phyloP scores from a whole-genome alignment of 2,329 filamentous ascomycete species.

The Delphinella strobiligena region DNA sequence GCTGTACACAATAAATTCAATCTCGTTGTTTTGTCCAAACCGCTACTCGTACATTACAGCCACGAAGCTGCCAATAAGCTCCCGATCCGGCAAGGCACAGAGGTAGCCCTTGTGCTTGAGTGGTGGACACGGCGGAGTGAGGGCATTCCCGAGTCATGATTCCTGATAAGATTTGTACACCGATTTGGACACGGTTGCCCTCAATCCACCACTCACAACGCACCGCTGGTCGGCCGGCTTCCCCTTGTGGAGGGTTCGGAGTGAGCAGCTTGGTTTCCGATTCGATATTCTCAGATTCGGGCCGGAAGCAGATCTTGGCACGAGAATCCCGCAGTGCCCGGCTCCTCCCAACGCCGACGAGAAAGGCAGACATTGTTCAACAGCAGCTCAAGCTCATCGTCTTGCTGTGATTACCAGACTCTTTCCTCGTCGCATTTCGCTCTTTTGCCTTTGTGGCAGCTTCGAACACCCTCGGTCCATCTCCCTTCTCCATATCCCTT shows the following conservation, averaged over 20 bases:
- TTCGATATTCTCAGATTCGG: background rate
- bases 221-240: too few species aligned
- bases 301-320: background rate
- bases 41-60: background rate
- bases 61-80: background rate
- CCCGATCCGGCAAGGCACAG: background rate
- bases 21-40: too few species aligned
- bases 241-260: too few species aligned
- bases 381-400: background rate
- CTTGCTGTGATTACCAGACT: constrained; percentile 6
- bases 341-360: background rate
- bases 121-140: background rate
- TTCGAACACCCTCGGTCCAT: constrained; percentile 10
- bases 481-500: constrained; percentile 4
- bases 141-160: background rate
- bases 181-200: too few species aligned
- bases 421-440: constrained; percentile 2
- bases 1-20: too few species aligned
- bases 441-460: constrained; percentile 6
- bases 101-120: background rate
- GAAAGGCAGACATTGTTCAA: background rate
- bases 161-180: too few species aligned
- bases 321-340: too few species aligned
- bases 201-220: too few species aligned
- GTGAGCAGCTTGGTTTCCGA: too few species aligned